Evolutionary conservation across 345 rosid species (phyloP).

Genomic region (Bretschneidera sinensis): DNA sequence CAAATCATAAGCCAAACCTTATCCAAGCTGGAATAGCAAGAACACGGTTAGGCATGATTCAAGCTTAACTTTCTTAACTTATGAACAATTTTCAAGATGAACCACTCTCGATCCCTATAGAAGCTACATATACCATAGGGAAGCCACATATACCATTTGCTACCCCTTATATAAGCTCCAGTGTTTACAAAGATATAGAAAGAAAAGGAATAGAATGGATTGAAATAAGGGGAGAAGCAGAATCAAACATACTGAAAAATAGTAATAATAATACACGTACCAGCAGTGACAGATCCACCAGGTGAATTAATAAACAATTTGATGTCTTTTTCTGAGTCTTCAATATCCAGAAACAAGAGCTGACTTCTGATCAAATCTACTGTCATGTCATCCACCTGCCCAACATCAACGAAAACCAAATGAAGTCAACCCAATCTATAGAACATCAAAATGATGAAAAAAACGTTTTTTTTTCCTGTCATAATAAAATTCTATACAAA

Average conservation of each 20-base stretch:
- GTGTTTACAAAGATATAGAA: too few species aligned
- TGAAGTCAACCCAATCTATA: too few species aligned
- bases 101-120: background rate
- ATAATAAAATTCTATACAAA: too few species aligned
- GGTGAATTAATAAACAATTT: conserved; percentile 83
- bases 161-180: too few species aligned
- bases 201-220: too few species aligned
- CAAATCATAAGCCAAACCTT: too few species aligned
- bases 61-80: background rate
- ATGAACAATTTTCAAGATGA: background rate
- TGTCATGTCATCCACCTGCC: conserved; percentile 77
- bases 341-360: conserved; percentile 82
- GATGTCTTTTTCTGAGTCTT: conserved; percentile 75
- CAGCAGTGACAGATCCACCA: conserved; percentile 90
- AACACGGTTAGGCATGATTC: too few species aligned
- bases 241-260: background rate
- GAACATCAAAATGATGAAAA: background rate
- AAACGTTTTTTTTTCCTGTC: background rate
- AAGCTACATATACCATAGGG: background rate
- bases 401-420: conserved; percentile 11
- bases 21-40: too few species aligned
- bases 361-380: conserved; percentile 90
- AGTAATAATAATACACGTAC: conserved; percentile 33
- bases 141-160: too few species aligned
- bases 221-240: background rate